Conservation (phyloP, 805 yeast genomes). For the Metschnikowia drakensbergensis region DNA sequence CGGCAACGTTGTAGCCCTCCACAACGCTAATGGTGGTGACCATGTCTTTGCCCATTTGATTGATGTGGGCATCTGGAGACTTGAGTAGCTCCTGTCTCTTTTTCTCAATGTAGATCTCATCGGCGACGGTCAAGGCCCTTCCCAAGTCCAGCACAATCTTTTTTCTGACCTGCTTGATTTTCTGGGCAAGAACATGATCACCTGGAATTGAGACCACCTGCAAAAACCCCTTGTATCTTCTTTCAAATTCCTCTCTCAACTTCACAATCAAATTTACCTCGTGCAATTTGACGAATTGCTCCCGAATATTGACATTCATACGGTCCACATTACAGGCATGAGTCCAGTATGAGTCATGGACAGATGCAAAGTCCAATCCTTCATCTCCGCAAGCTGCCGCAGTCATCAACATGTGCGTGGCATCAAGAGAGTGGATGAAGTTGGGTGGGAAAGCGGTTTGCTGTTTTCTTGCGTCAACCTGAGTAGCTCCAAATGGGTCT, state of each 20-base stretch:
- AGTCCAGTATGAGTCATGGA: constrained; percentile 98
- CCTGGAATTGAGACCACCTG: constrained; percentile 55
- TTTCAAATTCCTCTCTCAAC: constrained; percentile 73
- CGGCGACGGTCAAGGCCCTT: constrained; percentile 57
- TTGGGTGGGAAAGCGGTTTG: constrained; percentile 94
- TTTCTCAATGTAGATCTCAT: constrained; percentile 71
- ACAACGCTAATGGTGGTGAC: constrained; percentile 68
- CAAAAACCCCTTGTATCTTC: constrained; percentile 70
- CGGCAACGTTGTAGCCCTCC: constrained; percentile 28
- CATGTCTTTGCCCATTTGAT: constrained; percentile 50
- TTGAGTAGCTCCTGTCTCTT: constrained; percentile 53
- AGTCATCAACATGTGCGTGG: constrained; percentile 92
- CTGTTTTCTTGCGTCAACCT: constrained; percentile 86
- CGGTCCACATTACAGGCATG: constrained; percentile 79
- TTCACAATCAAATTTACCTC: constrained; percentile 65
- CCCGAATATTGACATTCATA: constrained; percentile 69
- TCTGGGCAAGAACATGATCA: constrained; percentile 47
- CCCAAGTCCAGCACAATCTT: constrained; percentile 48
- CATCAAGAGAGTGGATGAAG: constrained; percentile 91
- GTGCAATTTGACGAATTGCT: constrained; percentile 76
- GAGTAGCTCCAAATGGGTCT: constrained; percentile 82
- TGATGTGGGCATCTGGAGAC: constrained; percentile 49
- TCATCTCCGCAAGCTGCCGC: constrained; percentile 69
- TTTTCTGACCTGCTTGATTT: constrained; percentile 48
- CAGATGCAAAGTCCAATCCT: constrained; percentile 81